Conservation (phyloP, 805 yeast species). For the Saccharomycopsis lassenensis region DNA sequence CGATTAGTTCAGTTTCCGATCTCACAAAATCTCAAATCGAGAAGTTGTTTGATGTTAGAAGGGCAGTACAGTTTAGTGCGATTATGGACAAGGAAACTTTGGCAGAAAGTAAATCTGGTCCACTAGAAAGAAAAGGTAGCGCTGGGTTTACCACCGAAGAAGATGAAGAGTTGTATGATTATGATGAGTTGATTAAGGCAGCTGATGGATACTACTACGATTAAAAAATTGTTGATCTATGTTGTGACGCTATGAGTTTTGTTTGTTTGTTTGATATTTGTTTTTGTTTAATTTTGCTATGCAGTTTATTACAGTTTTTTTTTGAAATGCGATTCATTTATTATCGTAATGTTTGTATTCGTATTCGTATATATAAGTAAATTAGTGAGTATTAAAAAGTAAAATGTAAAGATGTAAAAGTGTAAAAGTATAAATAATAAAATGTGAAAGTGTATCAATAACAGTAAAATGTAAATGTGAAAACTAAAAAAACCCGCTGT, state of each 20-base stretch:
- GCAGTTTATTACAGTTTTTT: no score
- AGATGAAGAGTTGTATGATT: slow-evolving; percentile 15
- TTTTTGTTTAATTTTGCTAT: no score
- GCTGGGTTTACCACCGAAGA: slow-evolving; percentile 6
- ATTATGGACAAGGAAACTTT: slow-evolving; percentile 6
- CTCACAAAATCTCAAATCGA: slow-evolving; percentile 13
- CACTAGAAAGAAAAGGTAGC: not conserved
- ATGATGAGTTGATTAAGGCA: slow-evolving; percentile 11
- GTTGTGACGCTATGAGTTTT: not conserved
- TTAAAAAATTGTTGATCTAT: not conserved
- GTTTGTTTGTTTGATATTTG: not conserved
- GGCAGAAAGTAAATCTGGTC: not conserved
- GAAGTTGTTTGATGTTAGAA: slow-evolving; percentile 15
- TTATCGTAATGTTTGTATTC: no score
- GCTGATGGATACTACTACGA: slow-evolving; percentile 14
- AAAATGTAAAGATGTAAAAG: no score
- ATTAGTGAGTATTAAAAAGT: no score
- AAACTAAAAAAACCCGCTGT: no score
- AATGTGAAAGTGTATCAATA: no score
- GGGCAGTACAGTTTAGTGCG: slow-evolving; percentile 14
- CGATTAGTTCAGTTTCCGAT: slow-evolving; percentile 7
- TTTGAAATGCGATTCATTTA: no score
- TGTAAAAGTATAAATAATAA: no score
- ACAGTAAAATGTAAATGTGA: no score
- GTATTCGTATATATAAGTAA: no score